A percentile compares a stretch with the other conserved stretches of the same genome.
phyloP scores from a whole-genome alignment of 1,284 basidiomycete species.

The Apiotrichum veenhuisii region DNA sequence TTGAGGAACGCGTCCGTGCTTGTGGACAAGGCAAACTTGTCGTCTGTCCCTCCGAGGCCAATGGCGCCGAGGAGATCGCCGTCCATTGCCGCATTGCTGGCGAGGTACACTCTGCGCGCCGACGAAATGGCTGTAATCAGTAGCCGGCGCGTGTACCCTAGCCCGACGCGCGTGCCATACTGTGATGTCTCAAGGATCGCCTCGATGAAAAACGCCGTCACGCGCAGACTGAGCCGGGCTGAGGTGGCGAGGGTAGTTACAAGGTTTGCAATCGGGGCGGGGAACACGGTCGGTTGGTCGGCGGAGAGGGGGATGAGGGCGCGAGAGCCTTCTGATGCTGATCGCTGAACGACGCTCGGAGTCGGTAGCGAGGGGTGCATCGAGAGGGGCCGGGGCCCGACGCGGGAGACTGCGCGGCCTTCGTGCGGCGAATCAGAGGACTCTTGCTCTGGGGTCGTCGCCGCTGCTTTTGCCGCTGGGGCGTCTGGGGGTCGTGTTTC shows the following conservation, averaged over 20 bases:
- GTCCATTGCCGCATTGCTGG: constrained; percentile 27
- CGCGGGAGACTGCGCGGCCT: background rate
- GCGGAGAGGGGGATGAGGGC: background rate
- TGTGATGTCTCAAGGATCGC: constrained; percentile 47
- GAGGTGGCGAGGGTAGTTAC: constrained; percentile 48
- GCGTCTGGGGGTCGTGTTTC: background rate
- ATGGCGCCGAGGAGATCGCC: constrained; percentile 27
- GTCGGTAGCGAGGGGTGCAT: background rate
- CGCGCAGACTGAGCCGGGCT: constrained; percentile 44
- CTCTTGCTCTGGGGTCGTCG: no score
- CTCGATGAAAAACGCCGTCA: constrained; percentile 50
- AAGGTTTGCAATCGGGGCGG: constrained; percentile 45
- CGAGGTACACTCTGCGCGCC: constrained; percentile 47
- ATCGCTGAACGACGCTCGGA: background rate
- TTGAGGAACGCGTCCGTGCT: constrained; percentile 45
- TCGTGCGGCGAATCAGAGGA: background rate
- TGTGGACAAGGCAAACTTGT: constrained; percentile 3
- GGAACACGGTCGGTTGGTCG: constrained; percentile 42
- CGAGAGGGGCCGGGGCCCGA: background rate
- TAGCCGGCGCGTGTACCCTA: constrained; percentile 47
- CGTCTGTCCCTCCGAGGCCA: constrained; percentile 20
- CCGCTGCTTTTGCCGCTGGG: background rate
- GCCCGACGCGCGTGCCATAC: constrained; percentile 33
- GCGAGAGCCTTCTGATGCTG: background rate
- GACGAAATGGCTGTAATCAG: constrained; percentile 49